Evolutionary conservation across 148 eudicot species (phyloP).

Genomic region (Cornus kousa): DNA sequence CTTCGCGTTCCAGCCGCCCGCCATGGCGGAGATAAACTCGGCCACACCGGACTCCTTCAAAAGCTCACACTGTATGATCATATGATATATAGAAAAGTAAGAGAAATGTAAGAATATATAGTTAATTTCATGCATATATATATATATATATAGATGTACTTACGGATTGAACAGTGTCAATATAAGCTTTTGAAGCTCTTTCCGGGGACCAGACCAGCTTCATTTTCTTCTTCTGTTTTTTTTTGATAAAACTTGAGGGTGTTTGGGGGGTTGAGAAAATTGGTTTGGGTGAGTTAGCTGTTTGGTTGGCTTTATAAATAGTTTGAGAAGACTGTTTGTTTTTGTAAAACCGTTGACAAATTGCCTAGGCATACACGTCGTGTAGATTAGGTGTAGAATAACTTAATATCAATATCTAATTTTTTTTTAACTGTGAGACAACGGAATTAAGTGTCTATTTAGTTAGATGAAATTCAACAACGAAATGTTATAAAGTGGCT

Average conservation of each 20-base stretch:
- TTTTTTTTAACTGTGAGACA: too few species aligned
- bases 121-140: too few species aligned
- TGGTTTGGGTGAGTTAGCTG: background rate
- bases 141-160: conserved; percentile 2
- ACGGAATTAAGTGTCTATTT: background rate
- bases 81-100: background rate
- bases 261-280: background rate
- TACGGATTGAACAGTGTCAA: conserved; percentile 44
- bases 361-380: background rate
- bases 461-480: too few species aligned
- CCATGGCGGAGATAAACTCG: conserved; percentile 47
- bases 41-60: conserved; percentile 26
- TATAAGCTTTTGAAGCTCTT: conserved; percentile 35
- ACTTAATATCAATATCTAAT: background rate
- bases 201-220: conserved; percentile 49
- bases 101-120: too few species aligned
- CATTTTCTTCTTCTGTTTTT: conserved; percentile 18
- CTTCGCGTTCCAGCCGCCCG: conserved; percentile 45
- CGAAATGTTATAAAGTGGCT: too few species aligned
- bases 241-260: background rate
- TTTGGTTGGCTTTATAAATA: background rate
- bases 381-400: background rate
- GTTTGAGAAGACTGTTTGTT: background rate
- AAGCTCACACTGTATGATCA: conserved; percentile 26
- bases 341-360: conserved; percentile 15